A percentile compares a stretch with the other conserved stretches of the same genome.
phyloP scores from a whole-genome alignment of 148 eudicot genomes.

The Talinum fruticosum region DNA sequence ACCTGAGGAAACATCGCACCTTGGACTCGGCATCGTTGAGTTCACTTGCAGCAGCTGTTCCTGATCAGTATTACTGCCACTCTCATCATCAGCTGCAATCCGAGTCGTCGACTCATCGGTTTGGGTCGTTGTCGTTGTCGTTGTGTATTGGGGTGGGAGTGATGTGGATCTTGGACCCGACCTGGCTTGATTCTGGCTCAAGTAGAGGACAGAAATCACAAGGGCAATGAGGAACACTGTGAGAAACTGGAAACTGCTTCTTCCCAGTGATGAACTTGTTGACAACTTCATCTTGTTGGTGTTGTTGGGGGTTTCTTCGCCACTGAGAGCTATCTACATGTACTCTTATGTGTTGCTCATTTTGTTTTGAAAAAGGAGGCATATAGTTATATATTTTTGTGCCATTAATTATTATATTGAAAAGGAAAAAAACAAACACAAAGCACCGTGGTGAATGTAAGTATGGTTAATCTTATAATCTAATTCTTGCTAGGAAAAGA shows the following conservation, averaged over 20 bases:
- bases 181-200: slow-evolving; percentile 8
- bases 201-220: slow-evolving; percentile 39
- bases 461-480: no score
- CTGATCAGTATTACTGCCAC: background rate
- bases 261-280: slow-evolving; percentile 20
- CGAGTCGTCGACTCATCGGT: background rate
- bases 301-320: slow-evolving; percentile 7
- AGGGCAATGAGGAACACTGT: slow-evolving; percentile 33
- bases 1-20: slow-evolving; percentile 66
- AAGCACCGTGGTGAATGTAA: no score
- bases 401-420: no score
- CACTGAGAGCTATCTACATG: no score
- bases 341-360: no score
- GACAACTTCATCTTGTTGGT: background rate
- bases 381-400: no score
- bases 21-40: background rate
- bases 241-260: slow-evolving; percentile 50
- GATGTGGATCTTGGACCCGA: background rate
- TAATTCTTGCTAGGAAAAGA: no score
- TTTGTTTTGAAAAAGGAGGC: no score
- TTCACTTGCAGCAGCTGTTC: background rate
- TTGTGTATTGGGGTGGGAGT: background rate
- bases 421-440: no score
- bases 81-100: background rate
- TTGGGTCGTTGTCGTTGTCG: no score